Conservation (phyloP, 345 rosid genomes). For the Ceriops zippeliana region DNA sequence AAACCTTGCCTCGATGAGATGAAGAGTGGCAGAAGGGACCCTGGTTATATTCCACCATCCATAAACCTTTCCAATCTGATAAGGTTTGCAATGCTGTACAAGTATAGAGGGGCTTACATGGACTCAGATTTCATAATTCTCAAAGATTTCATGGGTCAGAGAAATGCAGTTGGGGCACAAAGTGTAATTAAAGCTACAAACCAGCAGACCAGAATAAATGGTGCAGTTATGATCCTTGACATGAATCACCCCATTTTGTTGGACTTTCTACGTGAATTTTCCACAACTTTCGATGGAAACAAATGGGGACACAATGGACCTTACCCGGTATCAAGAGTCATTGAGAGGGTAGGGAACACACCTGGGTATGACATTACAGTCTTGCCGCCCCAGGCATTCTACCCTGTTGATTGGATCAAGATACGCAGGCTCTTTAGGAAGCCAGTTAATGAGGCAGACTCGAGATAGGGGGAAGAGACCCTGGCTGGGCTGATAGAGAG, state of each 20-base stretch:
- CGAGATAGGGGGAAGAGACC: constrained; percentile 11
- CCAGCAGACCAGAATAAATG: neutral
- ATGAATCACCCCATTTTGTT: neutral
- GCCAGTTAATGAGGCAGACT: neutral
- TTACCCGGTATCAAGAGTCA: constrained; percentile 3
- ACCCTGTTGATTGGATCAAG: constrained; percentile 1
- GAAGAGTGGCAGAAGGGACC: constrained; percentile 6
- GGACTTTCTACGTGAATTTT: constrained; percentile 1
- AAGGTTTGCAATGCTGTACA: constrained; percentile 1
- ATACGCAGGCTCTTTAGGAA: constrained; percentile 1
- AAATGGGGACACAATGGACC: constrained; percentile 15
- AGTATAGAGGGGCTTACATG: constrained; percentile 3
- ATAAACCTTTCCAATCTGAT: constrained; percentile 7
- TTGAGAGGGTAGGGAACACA: neutral
- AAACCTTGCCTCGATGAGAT: constrained; percentile 11
- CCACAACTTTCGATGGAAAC: constrained; percentile 2
- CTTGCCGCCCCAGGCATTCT: neutral
- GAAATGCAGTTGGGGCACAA: constrained; percentile 8
- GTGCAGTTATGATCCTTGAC: neutral
- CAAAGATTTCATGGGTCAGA: neutral
- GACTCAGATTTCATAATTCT: neutral
- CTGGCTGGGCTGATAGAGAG: constrained; percentile 30
- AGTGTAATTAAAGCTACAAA: neutral
- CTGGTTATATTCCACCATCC: constrained; percentile 6
- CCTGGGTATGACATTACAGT: neutral